phyloP scores from a whole-genome alignment of 495 filamentous ascomycete species.

The Penicillium argentinense region DNA sequence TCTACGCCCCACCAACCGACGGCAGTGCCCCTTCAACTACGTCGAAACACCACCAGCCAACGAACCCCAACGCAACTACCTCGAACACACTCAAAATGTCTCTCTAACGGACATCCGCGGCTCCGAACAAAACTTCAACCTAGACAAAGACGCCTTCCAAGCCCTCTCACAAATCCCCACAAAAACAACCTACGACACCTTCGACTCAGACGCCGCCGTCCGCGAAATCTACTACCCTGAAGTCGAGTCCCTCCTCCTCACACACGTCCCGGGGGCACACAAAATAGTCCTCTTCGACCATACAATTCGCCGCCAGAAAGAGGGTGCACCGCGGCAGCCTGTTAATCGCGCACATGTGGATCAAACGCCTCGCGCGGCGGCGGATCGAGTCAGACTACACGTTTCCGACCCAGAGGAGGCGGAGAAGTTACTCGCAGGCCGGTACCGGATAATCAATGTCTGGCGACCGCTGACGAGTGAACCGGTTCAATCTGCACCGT shows the following conservation, averaged over 20 bases:
- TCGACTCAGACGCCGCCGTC: conserved; percentile 64
- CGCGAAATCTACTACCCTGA: conserved; percentile 78
- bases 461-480: conserved; percentile 73
- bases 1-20: conserved; percentile 65
- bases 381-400: conserved; percentile 65
- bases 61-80: conserved; percentile 61
- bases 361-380: conserved; percentile 67
- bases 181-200: conserved; percentile 52
- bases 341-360: conserved; percentile 80
- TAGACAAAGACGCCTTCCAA: conserved; percentile 75
- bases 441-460: conserved; percentile 84
- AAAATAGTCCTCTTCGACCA: conserved; percentile 83
- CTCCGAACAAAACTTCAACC: conserved; percentile 57
- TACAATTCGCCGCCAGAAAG: conserved; percentile 68
- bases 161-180: conserved; percentile 52
- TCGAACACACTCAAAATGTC: conserved; percentile 42
- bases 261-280: conserved; percentile 58
- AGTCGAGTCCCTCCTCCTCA: conserved; percentile 63
- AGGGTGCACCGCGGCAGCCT: conserved; percentile 56
- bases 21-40: conserved; percentile 67
- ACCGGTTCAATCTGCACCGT: conserved; percentile 67
- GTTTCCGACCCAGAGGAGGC: conserved; percentile 56
- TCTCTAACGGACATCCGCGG: conserved; percentile 66
- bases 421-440: conserved; percentile 52
- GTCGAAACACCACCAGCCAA: conserved; percentile 64